Evolutionary conservation across 805 yeast species (phyloP).

Genomic region (Nakazawaea ambrosiae): DNA sequence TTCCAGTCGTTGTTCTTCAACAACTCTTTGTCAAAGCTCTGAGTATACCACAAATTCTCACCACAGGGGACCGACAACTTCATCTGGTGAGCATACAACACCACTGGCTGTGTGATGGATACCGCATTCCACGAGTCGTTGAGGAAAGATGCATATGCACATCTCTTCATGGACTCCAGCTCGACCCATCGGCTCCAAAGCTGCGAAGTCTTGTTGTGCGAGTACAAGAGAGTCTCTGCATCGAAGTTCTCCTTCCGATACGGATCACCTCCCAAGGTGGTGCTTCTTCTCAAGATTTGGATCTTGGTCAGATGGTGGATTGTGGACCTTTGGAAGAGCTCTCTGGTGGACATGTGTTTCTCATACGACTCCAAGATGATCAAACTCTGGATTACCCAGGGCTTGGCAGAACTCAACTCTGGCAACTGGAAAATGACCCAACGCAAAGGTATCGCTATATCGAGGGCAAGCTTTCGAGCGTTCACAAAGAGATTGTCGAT

Average conservation of each 20-base stretch:
- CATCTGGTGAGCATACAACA: slow-evolving; percentile 44
- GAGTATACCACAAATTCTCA: slow-evolving; percentile 48
- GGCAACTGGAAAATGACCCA: slow-evolving; percentile 37
- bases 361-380: slow-evolving; percentile 41
- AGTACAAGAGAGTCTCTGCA: slow-evolving; percentile 14
- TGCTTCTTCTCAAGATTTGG: slow-evolving; percentile 41
- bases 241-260: slow-evolving; percentile 23
- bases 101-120: slow-evolving; percentile 2
- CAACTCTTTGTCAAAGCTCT: slow-evolving; percentile 9
- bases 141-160: slow-evolving; percentile 31
- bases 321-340: slow-evolving; percentile 43
- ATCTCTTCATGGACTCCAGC: slow-evolving; percentile 64
- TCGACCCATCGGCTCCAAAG: slow-evolving; percentile 61
- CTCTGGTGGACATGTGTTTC: slow-evolving; percentile 34
- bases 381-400: slow-evolving; percentile 44
- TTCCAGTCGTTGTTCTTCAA: slow-evolving; percentile 5
- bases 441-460: slow-evolving; percentile 36
- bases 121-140: slow-evolving; percentile 7
- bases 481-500: slow-evolving; percentile 9
- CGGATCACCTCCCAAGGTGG: slow-evolving; percentile 36
- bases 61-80: slow-evolving; percentile 58
- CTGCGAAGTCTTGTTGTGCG: slow-evolving; percentile 13
- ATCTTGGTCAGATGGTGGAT: slow-evolving; percentile 46
- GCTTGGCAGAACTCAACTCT: slow-evolving; percentile 36
- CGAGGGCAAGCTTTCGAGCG: slow-evolving; percentile 23